A percentile compares a stretch with the other conserved stretches of the same genome.
Evolutionary conservation across 1,284 basidiomycete species (phyloP).

Genomic region (Thelephora terrestris): DNA sequence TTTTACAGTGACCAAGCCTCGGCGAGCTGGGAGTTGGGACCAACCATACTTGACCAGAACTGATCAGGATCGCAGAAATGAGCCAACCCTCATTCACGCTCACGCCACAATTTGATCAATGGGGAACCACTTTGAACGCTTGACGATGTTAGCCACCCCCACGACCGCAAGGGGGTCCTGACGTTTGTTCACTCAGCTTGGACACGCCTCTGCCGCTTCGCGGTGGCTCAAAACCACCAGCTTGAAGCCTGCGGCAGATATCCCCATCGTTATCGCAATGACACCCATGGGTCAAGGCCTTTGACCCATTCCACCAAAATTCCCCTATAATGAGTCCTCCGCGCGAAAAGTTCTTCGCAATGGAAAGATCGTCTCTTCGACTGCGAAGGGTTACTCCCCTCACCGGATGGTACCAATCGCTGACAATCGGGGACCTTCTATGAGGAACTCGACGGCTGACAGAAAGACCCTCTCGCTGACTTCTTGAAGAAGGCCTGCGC

Average conservation of each 20-base stretch:
- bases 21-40: too few species aligned
- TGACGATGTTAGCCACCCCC: too few species aligned
- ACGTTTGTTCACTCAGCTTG: conserved; percentile 4
- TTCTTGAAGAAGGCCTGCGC: background rate
- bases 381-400: conserved; percentile 4
- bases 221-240: conserved; percentile 42
- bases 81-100: too few species aligned
- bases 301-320: conserved; percentile 11
- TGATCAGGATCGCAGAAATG: too few species aligned
- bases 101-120: too few species aligned
- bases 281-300: conserved; percentile 38
- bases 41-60: too few species aligned
- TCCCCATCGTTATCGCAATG: conserved; percentile 39
- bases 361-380: background rate
- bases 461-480: background rate
- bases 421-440: background rate
- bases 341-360: conserved; percentile 7
- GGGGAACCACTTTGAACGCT: too few species aligned
- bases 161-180: too few species aligned
- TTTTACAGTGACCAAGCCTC: too few species aligned
- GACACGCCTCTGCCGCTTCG: conserved; percentile 5
- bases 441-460: background rate
- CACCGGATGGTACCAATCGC: background rate
- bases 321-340: background rate
- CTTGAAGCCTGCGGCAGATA: conserved; percentile 32